phyloP scores from a whole-genome alignment of 2,329 filamentous ascomycete species.

The Trichophyton schoenleinii region DNA sequence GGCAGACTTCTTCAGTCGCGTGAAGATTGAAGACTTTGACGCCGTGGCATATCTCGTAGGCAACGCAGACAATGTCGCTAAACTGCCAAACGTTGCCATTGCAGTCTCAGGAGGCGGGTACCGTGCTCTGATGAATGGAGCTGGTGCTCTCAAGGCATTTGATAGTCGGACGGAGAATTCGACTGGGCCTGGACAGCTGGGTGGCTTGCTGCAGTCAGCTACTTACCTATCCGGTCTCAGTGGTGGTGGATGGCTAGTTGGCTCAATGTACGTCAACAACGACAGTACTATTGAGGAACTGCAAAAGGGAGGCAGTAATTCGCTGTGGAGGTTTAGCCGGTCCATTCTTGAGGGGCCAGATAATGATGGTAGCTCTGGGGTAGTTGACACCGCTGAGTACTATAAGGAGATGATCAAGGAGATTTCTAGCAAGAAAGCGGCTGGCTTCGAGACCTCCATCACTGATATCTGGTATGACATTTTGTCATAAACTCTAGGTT shows the following conservation, averaged over 20 bases:
- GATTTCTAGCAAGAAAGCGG: conserved; percentile 49
- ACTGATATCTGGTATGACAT: conserved; percentile 64
- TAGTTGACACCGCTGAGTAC: conserved; percentile 49
- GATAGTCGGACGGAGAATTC: conserved; percentile 57
- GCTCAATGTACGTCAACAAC: conserved; percentile 67
- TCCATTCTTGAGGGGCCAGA: conserved; percentile 50
- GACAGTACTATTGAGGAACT: conserved; percentile 56
- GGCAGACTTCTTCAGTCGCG: conserved; percentile 55
- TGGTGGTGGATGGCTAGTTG: conserved; percentile 72
- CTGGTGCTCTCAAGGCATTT: conserved; percentile 65
- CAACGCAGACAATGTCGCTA: conserved; percentile 42
- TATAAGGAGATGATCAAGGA: conserved; percentile 47
- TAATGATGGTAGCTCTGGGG: conserved; percentile 35
- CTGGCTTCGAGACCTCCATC: conserved; percentile 56
- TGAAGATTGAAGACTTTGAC: conserved; percentile 68
- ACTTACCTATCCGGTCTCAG: conserved; percentile 74
- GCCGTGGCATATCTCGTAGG: conserved; percentile 57
- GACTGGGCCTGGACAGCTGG: conserved; percentile 54
- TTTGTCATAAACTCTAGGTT: background rate
- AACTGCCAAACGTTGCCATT: conserved; percentile 58
- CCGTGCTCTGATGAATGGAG: conserved; percentile 72
- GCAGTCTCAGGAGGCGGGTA: conserved; percentile 78
- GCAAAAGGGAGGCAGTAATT: conserved; percentile 31
- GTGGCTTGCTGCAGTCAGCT: conserved; percentile 65
- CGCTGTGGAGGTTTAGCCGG: conserved; percentile 51